Conservation (phyloP, 345 rosid genomes). For the Lagerstroemia speciosa region DNA sequence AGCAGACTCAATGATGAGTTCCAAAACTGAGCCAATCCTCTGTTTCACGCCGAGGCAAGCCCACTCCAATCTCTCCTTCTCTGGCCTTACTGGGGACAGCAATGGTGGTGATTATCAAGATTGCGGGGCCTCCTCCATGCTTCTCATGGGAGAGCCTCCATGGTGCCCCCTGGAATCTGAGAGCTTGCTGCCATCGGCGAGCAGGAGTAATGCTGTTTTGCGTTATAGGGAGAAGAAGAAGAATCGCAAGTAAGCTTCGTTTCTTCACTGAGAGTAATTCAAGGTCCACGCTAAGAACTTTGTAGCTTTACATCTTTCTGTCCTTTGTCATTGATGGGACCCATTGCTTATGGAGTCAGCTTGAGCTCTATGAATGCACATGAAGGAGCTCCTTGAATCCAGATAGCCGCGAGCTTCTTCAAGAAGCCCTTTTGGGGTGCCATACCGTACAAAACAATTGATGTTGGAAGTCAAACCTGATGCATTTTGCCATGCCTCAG, state of each 20-base stretch:
- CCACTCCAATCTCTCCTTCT: slow-evolving; percentile 74
- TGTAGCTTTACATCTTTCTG: too few species aligned
- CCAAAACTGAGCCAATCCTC: slow-evolving; percentile 80
- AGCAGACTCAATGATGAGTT: slow-evolving; percentile 74
- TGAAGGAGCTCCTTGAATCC: too few species aligned
- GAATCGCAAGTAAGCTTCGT: slow-evolving; percentile 68
- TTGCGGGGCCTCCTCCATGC: slow-evolving; percentile 74
- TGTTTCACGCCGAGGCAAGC: slow-evolving; percentile 44
- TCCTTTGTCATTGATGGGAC: too few species aligned
- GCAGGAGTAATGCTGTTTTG: slow-evolving; percentile 69
- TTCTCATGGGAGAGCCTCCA: slow-evolving; percentile 79
- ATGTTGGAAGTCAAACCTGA: too few species aligned
- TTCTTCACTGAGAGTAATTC: neutral
- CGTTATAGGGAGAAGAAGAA: slow-evolving; percentile 97
- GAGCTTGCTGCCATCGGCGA: slow-evolving; percentile 45
- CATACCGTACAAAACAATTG: too few species aligned
- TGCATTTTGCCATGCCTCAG: too few species aligned
- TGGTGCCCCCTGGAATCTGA: slow-evolving; percentile 71
- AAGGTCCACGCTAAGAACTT: neutral
- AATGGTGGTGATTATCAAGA: slow-evolving; percentile 79
- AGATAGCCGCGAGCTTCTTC: too few species aligned
- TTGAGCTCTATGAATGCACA: too few species aligned
- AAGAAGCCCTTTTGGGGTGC: too few species aligned
- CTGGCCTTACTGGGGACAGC: slow-evolving; percentile 82
- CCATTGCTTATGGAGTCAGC: too few species aligned